Percentiles rank a stretch among this genome's conserved stretches.
Evolutionary conservation across 2,329 filamentous ascomycete genomes (phyloP).

Genomic region (Pestalotiopsis sp.): DNA sequence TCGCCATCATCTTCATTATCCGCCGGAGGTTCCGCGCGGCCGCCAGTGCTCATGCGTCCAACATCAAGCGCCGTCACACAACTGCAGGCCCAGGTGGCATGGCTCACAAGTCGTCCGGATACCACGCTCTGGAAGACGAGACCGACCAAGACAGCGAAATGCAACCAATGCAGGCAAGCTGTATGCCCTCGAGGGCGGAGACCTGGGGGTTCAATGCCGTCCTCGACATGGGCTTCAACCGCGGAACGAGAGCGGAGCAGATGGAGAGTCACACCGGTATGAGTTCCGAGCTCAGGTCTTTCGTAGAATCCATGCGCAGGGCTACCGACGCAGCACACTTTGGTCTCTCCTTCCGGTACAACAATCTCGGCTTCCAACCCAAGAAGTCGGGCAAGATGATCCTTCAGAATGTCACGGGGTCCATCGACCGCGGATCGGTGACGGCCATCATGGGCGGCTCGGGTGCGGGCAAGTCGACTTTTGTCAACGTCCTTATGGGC

Average conservation of each 20-base stretch:
- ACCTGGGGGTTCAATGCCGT: slow-evolving; percentile 38
- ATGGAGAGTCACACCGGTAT: slow-evolving; percentile 28
- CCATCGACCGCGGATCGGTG: slow-evolving; percentile 53
- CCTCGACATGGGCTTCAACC: slow-evolving; percentile 30
- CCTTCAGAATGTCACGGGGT: slow-evolving; percentile 53
- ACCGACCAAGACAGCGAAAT: slow-evolving; percentile 34
- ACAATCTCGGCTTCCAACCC: slow-evolving; percentile 48
- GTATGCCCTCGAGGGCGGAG: slow-evolving; percentile 24
- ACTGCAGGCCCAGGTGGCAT: slow-evolving; percentile 30
- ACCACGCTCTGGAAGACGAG: slow-evolving; percentile 32
- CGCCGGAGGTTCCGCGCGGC: slow-evolving; percentile 34
- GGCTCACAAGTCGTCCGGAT: slow-evolving; percentile 30
- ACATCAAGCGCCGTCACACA: slow-evolving; percentile 17
- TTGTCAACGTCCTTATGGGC: slow-evolving; percentile 62
- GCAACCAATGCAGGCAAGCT: slow-evolving; percentile 32
- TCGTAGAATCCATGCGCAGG: slow-evolving; percentile 53
- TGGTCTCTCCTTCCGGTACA: slow-evolving; percentile 54
- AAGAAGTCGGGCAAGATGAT: slow-evolving; percentile 44
- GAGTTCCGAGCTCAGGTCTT: slow-evolving; percentile 43
- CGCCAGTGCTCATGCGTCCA: slow-evolving; percentile 21
- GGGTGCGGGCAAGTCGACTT: slow-evolving; percentile 60
- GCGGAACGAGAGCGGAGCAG: slow-evolving; percentile 24
- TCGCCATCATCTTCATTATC: slow-evolving; percentile 34
- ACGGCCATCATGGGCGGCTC: slow-evolving; percentile 61
- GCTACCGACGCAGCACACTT: slow-evolving; percentile 51